These are phyloP conservation scores for Trifolium repens DNA, from an alignment of 306 rosid genomes.

Conservation along the genomic window DNA sequence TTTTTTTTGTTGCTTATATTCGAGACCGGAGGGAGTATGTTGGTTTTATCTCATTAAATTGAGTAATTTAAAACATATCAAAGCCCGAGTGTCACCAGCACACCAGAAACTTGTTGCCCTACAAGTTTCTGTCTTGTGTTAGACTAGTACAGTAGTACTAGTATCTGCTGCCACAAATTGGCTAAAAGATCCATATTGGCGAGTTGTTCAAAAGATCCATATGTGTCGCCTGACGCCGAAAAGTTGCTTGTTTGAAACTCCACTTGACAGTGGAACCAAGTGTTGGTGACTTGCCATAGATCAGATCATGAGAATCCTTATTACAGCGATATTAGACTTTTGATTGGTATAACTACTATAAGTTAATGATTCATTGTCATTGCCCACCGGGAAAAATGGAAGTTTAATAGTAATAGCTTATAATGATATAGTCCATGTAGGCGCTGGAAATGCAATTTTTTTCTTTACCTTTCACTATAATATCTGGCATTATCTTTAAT, in stretches of 20 bases:
- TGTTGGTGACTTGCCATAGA: conserved; percentile 7
- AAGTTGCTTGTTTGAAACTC: not conserved
- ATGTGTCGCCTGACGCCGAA: not conserved
- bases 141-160: not conserved
- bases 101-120: conserved; percentile 16
- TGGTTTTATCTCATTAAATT: conserved; percentile 27
- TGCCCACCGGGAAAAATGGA: conserved; percentile 32
- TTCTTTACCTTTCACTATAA: conserved; percentile 13
- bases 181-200: not conserved
- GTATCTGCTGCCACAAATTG: conserved; percentile 5
- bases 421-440: conserved; percentile 25
- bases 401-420: conserved; percentile 5
- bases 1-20: no score
- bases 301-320: not conserved
- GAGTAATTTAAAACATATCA: not conserved
- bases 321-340: conserved; percentile 19
- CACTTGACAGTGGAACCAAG: conserved; percentile 16
- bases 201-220: not conserved
- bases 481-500: conserved; percentile 29
- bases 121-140: not conserved
- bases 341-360: conserved; percentile 27
- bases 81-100: conserved; percentile 11
- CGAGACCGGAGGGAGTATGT: no score
- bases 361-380: conserved; percentile 24
- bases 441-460: conserved; percentile 23